phyloP scores from a whole-genome alignment of 2,329 filamentous ascomycete species.

The Fusarium floridanum region DNA sequence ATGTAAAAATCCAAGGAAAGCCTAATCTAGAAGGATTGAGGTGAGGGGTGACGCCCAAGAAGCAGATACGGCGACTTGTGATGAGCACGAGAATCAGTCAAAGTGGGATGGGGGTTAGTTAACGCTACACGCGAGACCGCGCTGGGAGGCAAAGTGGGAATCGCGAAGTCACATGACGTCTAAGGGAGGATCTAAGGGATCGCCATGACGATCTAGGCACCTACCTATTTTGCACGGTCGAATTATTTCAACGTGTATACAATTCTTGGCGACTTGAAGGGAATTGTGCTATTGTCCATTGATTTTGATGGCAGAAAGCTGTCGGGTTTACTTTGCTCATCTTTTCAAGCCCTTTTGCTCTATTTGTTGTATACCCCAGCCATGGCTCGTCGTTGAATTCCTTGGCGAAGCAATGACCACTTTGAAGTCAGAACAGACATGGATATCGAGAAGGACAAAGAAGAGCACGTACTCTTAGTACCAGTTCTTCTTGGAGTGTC shows the following conservation, averaged over 20 bases:
- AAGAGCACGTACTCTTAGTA: neutral
- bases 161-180: slow-evolving; percentile 52
- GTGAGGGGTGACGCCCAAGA: neutral
- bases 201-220: neutral
- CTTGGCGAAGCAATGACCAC: neutral
- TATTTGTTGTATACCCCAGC: neutral
- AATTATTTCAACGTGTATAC: neutral
- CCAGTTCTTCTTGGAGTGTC: neutral
- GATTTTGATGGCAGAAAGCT: neutral
- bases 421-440: neutral
- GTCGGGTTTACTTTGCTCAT: neutral
- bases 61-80: neutral
- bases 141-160: slow-evolving; percentile 27
- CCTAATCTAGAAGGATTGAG: neutral
- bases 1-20: neutral
- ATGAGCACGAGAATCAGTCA: neutral
- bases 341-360: neutral
- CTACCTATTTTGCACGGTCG: neutral
- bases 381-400: neutral
- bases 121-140: slow-evolving; percentile 38
- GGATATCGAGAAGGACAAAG: neutral
- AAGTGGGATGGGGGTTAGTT: slow-evolving; percentile 39
- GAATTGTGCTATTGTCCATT: neutral
- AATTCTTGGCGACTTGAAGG: neutral
- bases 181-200: neutral